These are phyloP conservation scores for Setaria italica DNA, from an alignment of 202 grass and related monocot genomes.

Conservation along the genomic window DNA sequence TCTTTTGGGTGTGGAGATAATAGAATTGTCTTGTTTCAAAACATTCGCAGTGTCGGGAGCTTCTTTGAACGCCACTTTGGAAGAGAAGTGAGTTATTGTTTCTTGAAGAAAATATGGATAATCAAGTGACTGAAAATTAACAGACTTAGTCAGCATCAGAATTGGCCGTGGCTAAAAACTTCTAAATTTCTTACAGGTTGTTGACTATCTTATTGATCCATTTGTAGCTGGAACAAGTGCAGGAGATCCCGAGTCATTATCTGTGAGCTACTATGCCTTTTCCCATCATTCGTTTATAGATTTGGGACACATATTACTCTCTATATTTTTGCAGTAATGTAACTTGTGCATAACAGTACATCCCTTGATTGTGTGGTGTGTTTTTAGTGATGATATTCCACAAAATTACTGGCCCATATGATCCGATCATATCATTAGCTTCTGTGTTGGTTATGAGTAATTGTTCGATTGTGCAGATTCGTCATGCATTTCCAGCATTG, in stretches of 20 bases:
- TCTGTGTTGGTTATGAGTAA: conserved; percentile 42
- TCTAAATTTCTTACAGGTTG: conserved; percentile 65
- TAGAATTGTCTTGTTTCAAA: conserved; percentile 30
- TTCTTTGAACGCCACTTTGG: conserved; percentile 96
- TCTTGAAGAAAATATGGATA: conserved; percentile 21
- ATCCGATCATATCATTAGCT: conserved; percentile 11
- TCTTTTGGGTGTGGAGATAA: conserved; percentile 32
- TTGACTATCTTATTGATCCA: conserved; percentile 96
- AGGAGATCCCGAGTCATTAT: conserved; percentile 92
- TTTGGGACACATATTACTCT: not conserved
- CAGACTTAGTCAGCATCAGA: conserved; percentile 37
- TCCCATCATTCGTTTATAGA: conserved; percentile 25
- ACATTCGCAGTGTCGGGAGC: conserved; percentile 76
- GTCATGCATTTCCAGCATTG: conserved; percentile 86
- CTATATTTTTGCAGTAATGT: not conserved
- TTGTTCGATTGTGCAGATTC: conserved; percentile 64
- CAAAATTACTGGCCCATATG: not conserved
- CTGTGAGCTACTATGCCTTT: conserved; percentile 61
- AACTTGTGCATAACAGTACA: conserved; percentile 22
- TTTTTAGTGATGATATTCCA: conserved; percentile 28
- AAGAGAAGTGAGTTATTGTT: conserved; percentile 63
- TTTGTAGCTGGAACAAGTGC: conserved; percentile 98
- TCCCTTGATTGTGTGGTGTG: not conserved
- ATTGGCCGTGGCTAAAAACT: conserved; percentile 24
- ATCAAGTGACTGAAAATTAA: conserved; percentile 32